Base-by-base conservation (phyloP, 257 asterid genomes). In the Avicennia marina region DNA sequence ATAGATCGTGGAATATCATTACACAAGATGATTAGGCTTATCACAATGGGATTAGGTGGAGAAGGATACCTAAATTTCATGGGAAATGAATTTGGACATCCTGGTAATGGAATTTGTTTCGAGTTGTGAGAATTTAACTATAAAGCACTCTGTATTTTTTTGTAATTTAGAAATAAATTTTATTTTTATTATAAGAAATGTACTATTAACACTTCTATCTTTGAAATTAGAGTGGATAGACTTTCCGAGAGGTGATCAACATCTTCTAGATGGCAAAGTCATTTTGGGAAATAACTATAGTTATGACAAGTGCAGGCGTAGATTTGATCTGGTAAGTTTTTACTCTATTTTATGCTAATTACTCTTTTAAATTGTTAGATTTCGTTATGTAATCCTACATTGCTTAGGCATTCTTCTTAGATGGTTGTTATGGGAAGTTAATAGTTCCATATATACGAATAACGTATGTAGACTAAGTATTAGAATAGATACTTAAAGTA, bases 21-120 rank as follows among this genome's bases (percentile, higher is more conserved):
- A 65, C 98, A 93, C 81, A 93, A 89, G 84, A 89, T 93, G 96
- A 89, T 89, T 70, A 80, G 98, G 76, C 94, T 93, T 47, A 64
- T 93, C 66, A 93, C 98, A 47, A 86, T 93, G 96, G 98, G 96
- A 51, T 80, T 93, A 72, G 98, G 97, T 51, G 98, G 98, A 68
- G 96, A 89, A 84, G 98, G 96, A 60, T 93, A 93, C 78, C 80
- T 93, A 62, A 93, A 93, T 84, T 93, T 93, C 76, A 88, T 93
- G 98, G 98, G 97, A 72, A 91, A 91, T 67, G 98, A 91, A 80
- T 91, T 91, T 72, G 98, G 98, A 66, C 98, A 93, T 77, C 98
- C 98, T 43, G 97, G 98, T 93, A 76, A n/a, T 70, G 18, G 42
- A 43, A 29, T 27, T 31, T n/a, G n/a, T 32, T 57, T 58, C 34